Conservation (phyloP, 352 stramenopile species). For the Salisapilia sapeloensis region DNA sequence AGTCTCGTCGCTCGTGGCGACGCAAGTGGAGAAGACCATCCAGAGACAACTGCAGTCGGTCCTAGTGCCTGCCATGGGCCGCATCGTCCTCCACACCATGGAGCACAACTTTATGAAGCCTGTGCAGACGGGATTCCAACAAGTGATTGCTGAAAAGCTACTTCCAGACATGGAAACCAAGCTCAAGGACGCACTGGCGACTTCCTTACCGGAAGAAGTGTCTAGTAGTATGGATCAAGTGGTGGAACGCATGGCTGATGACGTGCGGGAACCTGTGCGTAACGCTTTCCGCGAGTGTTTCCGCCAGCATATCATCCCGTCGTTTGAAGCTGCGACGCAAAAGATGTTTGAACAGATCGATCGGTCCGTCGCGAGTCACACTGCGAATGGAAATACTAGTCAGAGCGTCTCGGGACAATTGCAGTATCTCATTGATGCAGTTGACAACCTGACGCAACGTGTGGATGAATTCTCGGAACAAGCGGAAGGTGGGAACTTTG, state of each 20-base stretch:
- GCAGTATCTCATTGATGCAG: constrained; percentile 39
- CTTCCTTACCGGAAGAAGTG: constrained; percentile 38
- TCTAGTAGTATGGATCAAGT: constrained; percentile 45
- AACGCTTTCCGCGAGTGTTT: constrained; percentile 78
- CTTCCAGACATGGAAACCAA: constrained; percentile 61
- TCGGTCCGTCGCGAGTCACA: constrained; percentile 54
- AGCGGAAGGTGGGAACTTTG: constrained; percentile 18
- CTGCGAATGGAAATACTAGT: constrained; percentile 34
- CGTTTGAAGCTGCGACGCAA: constrained; percentile 72
- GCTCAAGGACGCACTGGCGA: constrained; percentile 36
- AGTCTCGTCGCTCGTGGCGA: constrained; percentile 8
- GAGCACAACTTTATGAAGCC: constrained; percentile 83
- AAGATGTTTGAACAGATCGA: constrained; percentile 85
- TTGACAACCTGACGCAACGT: no score
- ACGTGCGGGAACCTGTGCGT: constrained; percentile 59
- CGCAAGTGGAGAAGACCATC: constrained; percentile 68
- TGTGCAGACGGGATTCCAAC: constrained; percentile 60
- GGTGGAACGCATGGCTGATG: constrained; percentile 59
- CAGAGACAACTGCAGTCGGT: constrained; percentile 72
- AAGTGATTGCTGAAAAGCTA: constrained; percentile 50
- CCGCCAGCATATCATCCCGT: constrained; percentile 74
- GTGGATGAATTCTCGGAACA: constrained; percentile 44
- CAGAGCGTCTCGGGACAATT: constrained; percentile 39
- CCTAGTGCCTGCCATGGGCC: constrained; percentile 66
- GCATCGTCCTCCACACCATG: constrained; percentile 78